A percentile compares a stretch with the other conserved stretches of the same genome.
Evolutionary conservation across 441 rosid species (phyloP).

Genomic region (Gossypium schwendimanii): DNA sequence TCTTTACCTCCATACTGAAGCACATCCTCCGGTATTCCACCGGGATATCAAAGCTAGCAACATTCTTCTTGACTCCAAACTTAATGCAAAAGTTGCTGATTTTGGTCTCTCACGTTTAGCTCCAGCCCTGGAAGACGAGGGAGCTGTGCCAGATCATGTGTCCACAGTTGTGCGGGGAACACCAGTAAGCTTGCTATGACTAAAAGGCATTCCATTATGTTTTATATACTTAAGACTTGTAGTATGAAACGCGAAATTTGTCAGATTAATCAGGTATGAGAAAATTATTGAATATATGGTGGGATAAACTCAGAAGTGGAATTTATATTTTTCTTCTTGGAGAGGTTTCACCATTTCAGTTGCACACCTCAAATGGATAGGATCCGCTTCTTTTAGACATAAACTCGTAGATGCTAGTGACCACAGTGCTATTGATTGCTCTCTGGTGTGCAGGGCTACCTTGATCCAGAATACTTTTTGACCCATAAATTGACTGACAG

Average conservation of each 20-base stretch:
- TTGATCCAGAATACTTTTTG: slow-evolving; percentile 88
- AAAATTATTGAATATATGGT: neutral
- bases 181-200: slow-evolving; percentile 37
- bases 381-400: neutral
- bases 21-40: slow-evolving; percentile 85
- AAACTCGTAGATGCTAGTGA: neutral
- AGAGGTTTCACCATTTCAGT: neutral
- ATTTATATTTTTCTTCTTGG: neutral
- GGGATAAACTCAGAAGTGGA: neutral
- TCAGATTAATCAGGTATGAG: neutral
- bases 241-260: neutral
- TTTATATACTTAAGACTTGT: neutral
- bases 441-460: slow-evolving; percentile 59
- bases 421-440: neutral
- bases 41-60: slow-evolving; percentile 88
- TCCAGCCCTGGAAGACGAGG: slow-evolving; percentile 69
- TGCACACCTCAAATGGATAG: neutral
- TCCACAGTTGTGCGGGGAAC: slow-evolving; percentile 87
- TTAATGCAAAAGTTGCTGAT: slow-evolving; percentile 87
- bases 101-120: slow-evolving; percentile 90
- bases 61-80: slow-evolving; percentile 70
- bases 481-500: slow-evolving; percentile 86
- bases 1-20: slow-evolving; percentile 91
- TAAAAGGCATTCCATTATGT: neutral
- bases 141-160: slow-evolving; percentile 61